These are phyloP conservation scores for Colletotrichum spaethianum DNA, from an alignment of 2,329 filamentous ascomycete genomes.

Conservation along the genomic window DNA sequence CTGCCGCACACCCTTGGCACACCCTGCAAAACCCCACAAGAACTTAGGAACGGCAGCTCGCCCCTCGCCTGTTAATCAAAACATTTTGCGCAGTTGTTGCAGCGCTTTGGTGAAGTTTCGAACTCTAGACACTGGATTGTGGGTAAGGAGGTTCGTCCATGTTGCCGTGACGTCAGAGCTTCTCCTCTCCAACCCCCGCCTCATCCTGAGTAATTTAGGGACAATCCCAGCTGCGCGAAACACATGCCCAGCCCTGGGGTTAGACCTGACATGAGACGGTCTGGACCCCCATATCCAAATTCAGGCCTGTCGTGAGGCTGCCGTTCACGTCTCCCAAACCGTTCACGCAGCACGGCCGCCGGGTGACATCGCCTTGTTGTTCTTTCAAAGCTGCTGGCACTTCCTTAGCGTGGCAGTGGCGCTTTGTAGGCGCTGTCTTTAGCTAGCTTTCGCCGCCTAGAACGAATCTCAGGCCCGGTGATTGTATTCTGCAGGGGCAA, in stretches of 20 bases:
- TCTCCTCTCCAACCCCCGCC: conserved; percentile 20
- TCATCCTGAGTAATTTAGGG: conserved; percentile 24
- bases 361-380: neutral
- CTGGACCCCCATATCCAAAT: conserved; percentile 10
- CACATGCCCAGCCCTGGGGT: neutral
- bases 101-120: conserved; percentile 26
- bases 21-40: neutral
- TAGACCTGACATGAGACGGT: conserved; percentile 30
- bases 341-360: neutral
- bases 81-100: conserved; percentile 13
- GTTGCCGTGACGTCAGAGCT: conserved; percentile 32
- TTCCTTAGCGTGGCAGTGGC: neutral
- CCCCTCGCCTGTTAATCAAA: neutral
- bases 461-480: conserved; percentile 5
- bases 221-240: conserved; percentile 17
- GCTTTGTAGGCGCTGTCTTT: neutral
- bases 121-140: conserved; percentile 26
- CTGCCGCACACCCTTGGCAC: neutral
- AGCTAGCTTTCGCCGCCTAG: neutral
- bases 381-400: no score
- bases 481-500: conserved; percentile 24
- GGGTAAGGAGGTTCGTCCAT: conserved; percentile 32
- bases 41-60: neutral
- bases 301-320: conserved; percentile 11
- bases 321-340: neutral